Conservation (phyloP, 2,329 filamentous ascomycete species). For the Endocalyx cinctus region DNA sequence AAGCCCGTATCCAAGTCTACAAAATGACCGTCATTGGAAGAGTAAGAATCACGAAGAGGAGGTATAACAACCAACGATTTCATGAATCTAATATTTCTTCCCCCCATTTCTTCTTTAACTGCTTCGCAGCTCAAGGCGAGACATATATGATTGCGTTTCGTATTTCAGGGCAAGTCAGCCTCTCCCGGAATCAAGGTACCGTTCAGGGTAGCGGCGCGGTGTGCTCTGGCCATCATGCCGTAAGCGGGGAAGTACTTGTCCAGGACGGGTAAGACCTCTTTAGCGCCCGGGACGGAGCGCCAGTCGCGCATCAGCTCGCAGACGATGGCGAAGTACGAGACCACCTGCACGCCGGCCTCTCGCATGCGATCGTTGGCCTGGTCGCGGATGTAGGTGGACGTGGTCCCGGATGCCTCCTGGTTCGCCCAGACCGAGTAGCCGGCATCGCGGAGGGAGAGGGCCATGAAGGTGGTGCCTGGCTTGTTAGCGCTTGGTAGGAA, state of each 20-base stretch:
- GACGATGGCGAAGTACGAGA: conserved; percentile 58
- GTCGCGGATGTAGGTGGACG: conserved; percentile 54
- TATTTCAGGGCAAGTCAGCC: conserved; percentile 23
- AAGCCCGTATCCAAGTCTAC: no score
- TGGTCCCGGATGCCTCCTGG: conserved; percentile 66
- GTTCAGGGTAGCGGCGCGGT: conserved; percentile 55
- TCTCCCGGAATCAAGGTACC: conserved; percentile 57
- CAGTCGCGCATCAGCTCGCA: conserved; percentile 70
- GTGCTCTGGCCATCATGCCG: conserved; percentile 57
- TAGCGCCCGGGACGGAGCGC: conserved; percentile 49
- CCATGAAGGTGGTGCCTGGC: conserved; percentile 62
- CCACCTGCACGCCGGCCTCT: conserved; percentile 59
- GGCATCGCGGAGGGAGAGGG: conserved; percentile 64
- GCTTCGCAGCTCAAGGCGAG: no score
- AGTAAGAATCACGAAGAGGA: no score
- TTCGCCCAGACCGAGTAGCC: conserved; percentile 73
- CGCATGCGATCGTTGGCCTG: conserved; percentile 65
- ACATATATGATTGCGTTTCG: no score
- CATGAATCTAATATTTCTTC: no score
- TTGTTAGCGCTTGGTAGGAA: neutral
- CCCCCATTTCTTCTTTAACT: no score
- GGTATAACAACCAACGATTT: no score
- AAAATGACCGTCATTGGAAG: no score
- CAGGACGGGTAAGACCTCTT: conserved; percentile 58
- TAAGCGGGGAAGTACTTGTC: conserved; percentile 63